A percentile compares a stretch with the other conserved stretches of the same genome.
Evolutionary conservation across 139 green algal species (phyloP).

Genomic region (Desmodesmus armatus): DNA sequence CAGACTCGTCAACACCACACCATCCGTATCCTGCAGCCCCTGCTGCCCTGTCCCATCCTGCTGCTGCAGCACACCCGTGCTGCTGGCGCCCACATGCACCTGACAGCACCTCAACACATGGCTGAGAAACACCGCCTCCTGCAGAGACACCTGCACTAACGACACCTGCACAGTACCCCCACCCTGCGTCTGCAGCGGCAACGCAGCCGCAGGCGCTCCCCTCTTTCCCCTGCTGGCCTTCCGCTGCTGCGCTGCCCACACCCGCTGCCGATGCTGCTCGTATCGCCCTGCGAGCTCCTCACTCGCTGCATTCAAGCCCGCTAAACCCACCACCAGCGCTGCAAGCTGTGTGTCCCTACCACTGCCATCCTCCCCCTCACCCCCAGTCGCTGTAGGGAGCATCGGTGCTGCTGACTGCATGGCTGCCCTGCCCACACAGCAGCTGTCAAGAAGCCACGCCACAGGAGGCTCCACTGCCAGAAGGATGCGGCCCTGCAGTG

Average conservation of each 20-base stretch:
- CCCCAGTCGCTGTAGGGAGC: too few relatives aligned
- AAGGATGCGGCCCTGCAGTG: slow-evolving; percentile 13
- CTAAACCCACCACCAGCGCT: too few relatives aligned
- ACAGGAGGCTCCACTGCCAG: slow-evolving; percentile 27
- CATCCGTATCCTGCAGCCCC: neutral
- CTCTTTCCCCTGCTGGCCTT: neutral
- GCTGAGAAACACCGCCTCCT: slow-evolving; percentile 64
- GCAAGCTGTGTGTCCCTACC: too few relatives aligned
- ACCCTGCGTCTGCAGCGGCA: neutral
- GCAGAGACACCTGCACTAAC: slow-evolving; percentile 51
- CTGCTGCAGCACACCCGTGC: slow-evolving; percentile 14
- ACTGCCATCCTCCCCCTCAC: too few relatives aligned
- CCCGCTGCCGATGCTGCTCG: neutral
- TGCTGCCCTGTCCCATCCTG: slow-evolving; percentile 24
- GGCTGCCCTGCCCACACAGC: slow-evolving; percentile 25
- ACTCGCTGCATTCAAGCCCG: neutral
- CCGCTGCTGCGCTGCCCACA: neutral
- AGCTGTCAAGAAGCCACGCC: slow-evolving; percentile 33
- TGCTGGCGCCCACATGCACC: slow-evolving; percentile 5
- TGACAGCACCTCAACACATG: slow-evolving; percentile 52
- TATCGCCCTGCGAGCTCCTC: neutral
- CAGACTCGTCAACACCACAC: too few relatives aligned
- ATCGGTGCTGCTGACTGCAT: too few relatives aligned
- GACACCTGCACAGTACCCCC: slow-evolving; percentile 14
- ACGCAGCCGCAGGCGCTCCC: neutral